A percentile compares a stretch with the other conserved stretches of the same genome.
These are phyloP conservation scores for Xylaria sp. DNA, from an alignment of 2,329 filamentous ascomycete species.

Conservation along the genomic window DNA sequence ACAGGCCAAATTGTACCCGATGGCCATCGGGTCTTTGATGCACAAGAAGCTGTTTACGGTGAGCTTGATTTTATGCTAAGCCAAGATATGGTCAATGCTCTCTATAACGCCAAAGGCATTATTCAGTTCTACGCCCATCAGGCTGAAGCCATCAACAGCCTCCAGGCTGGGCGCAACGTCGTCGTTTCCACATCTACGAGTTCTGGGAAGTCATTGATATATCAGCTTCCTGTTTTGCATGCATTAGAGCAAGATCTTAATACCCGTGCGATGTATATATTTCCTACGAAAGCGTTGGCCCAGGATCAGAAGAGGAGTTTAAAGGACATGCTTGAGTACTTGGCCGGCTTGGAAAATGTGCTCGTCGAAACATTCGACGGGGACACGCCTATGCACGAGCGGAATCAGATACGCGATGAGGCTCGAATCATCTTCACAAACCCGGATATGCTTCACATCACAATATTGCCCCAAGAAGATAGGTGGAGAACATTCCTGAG, in stretches of 20 bases:
- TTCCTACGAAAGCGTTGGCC: conserved; percentile 94
- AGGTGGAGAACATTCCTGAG: conserved; percentile 89
- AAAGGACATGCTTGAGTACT: conserved; percentile 83
- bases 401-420: conserved; percentile 85
- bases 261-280: conserved; percentile 95
- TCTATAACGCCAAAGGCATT: conserved; percentile 93
- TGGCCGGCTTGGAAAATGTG: conserved; percentile 78
- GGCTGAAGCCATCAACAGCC: conserved; percentile 89
- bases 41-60: conserved; percentile 83
- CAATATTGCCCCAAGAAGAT: conserved; percentile 91
- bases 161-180: conserved; percentile 84
- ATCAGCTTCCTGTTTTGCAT: conserved; percentile 91
- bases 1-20: conserved; percentile 92
- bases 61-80: conserved; percentile 88
- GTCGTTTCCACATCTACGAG: conserved; percentile 96
- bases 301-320: conserved; percentile 93
- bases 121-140: conserved; percentile 91
- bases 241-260: conserved; percentile 81
- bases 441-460: conserved; percentile 96
- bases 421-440: conserved; percentile 97
- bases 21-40: conserved; percentile 90
- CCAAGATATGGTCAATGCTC: conserved; percentile 91
- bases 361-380: conserved; percentile 96
- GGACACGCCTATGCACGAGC: conserved; percentile 84
- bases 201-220: conserved; percentile 98